Percentiles rank a stretch among this genome's conserved stretches.
These are phyloP conservation scores for Stenocarpella maydis DNA, from an alignment of 2,329 filamentous ascomycete species.

Conservation along the genomic window DNA sequence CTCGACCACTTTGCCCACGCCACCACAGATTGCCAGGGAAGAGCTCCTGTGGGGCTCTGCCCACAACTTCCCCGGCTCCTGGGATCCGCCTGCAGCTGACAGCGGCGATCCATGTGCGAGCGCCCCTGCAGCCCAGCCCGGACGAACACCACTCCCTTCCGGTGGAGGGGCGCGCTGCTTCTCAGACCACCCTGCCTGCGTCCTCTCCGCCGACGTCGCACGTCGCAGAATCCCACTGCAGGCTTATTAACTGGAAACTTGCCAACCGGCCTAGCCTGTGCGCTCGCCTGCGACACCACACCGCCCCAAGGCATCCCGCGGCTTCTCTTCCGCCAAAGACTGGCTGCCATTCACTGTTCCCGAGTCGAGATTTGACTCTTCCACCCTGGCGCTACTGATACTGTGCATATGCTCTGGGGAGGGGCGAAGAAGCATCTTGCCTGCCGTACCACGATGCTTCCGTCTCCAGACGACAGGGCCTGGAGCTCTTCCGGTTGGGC, in stretches of 20 bases:
- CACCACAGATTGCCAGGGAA: neutral
- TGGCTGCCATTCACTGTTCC: too few species aligned
- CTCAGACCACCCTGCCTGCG: neutral
- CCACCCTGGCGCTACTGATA: neutral
- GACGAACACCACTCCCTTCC: constrained; percentile 20
- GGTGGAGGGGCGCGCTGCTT: neutral
- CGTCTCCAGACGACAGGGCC: neutral
- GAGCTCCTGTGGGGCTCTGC: constrained; percentile 21
- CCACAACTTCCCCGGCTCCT: constrained; percentile 18
- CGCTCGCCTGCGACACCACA: neutral
- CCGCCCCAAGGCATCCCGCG: neutral
- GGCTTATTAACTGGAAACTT: too few species aligned
- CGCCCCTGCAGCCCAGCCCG: constrained; percentile 19
- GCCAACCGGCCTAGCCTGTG: neutral
- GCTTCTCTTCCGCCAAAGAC: constrained; percentile 5
- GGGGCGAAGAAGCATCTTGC: constrained; percentile 2
- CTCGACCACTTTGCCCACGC: neutral
- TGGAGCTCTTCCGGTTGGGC: constrained; percentile 25
- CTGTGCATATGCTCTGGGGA: neutral
- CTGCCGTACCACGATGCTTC: constrained; percentile 17
- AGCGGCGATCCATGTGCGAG: constrained; percentile 22
- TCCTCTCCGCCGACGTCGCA: too few species aligned
- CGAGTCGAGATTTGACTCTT: neutral
- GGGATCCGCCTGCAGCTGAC: constrained; percentile 21
- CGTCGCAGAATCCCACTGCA: neutral